These are phyloP conservation scores for Suillus brevipes DNA, from an alignment of 768 basidiomycete genomes.

Conservation along the genomic window DNA sequence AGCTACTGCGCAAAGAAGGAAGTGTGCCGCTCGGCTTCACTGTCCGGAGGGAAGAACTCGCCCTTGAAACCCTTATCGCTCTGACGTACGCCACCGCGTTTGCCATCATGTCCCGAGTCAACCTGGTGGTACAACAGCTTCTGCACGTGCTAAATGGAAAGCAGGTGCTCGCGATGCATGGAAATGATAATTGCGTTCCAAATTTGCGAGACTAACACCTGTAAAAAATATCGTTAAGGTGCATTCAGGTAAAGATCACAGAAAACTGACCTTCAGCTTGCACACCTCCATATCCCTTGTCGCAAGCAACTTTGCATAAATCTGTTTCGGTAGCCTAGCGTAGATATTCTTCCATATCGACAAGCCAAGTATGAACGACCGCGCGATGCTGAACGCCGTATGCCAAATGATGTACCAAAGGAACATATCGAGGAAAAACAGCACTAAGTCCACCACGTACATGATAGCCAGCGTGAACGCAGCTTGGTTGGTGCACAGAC, in stretches of 20 bases:
- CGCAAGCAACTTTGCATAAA: conserved; percentile 93
- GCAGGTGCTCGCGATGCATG: conserved; percentile 98
- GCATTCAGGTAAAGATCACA: neutral
- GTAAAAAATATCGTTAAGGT: neutral
- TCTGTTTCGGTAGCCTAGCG: conserved; percentile 92
- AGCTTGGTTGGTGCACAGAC: conserved; percentile 88
- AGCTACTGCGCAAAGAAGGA: conserved; percentile 99
- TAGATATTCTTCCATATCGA: conserved; percentile 99
- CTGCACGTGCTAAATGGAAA: conserved; percentile 98
- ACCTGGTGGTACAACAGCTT: conserved; percentile 98
- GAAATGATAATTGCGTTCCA: conserved; percentile 99
- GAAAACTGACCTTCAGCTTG: conserved; percentile 88
- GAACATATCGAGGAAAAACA: conserved; percentile 99
- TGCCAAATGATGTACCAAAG: conserved; percentile 99
- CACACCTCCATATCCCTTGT: conserved; percentile 97
- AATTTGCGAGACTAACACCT: conserved; percentile 98
- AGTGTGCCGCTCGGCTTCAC: conserved; percentile 95
- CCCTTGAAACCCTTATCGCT: conserved; percentile 82
- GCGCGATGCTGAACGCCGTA: conserved; percentile 85
- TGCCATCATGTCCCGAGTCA: conserved; percentile 77
- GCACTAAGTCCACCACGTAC: conserved; percentile 96
- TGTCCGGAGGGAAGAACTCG: conserved; percentile 91
- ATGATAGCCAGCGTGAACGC: conserved; percentile 95
- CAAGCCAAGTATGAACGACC: conserved; percentile 87
- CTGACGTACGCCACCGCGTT: no score